phyloP scores from a whole-genome alignment of 306 rosid species.

The Oxytropis ochrocephala region DNA sequence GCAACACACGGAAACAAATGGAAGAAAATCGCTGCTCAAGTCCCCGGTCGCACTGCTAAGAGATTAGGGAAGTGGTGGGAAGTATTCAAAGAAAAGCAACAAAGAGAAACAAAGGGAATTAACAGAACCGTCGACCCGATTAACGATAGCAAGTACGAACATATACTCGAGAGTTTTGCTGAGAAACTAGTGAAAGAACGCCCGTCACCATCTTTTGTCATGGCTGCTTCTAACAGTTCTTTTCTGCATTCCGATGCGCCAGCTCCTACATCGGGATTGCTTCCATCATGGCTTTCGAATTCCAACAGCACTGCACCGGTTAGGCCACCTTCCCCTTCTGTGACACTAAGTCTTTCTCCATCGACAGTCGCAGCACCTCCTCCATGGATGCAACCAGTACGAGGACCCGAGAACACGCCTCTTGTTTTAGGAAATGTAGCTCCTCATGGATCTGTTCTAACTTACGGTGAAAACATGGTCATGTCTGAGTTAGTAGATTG shows the following conservation, averaged over 20 bases:
- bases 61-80: conserved; percentile 96
- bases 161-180: conserved; percentile 64
- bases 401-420: conserved; percentile 56
- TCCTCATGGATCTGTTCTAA: conserved; percentile 44
- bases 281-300: conserved; percentile 90
- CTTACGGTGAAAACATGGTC: conserved; percentile 48
- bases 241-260: conserved; percentile 57
- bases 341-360: conserved; percentile 74
- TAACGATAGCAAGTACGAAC: conserved; percentile 66
- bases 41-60: conserved; percentile 82
- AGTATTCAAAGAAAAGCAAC: conserved; percentile 80
- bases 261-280: conserved; percentile 41
- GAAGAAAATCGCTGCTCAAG: conserved; percentile 84
- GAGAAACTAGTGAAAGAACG: conserved; percentile 60
- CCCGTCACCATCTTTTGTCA: conserved; percentile 43
- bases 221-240: conserved; percentile 75
- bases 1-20: conserved; percentile 81
- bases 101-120: conserved; percentile 62
- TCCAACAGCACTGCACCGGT: conserved; percentile 41
- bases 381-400: conserved; percentile 71
- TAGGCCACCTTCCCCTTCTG: conserved; percentile 79
- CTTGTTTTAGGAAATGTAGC: conserved; percentile 44
- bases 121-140: conserved; percentile 40
- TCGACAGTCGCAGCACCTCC: conserved; percentile 67
- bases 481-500: conserved; percentile 72